These are phyloP conservation scores for Colletotrichum sp. DNA, from an alignment of 2,329 filamentous ascomycete genomes.

Conservation along the genomic window DNA sequence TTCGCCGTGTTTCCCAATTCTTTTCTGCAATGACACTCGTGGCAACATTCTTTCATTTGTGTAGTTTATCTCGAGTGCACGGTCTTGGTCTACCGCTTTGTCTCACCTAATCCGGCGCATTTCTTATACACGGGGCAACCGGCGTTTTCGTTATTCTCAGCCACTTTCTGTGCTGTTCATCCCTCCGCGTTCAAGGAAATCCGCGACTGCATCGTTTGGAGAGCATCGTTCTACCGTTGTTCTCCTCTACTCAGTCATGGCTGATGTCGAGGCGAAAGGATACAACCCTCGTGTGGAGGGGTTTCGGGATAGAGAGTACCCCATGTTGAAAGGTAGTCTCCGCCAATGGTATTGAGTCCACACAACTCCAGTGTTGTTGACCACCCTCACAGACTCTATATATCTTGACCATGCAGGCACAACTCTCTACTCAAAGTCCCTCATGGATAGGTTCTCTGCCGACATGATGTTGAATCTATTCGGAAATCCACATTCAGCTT, in stretches of 20 bases:
- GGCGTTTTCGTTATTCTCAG: background rate
- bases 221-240: background rate
- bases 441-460: conserved; percentile 79
- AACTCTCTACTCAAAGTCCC: conserved; percentile 79
- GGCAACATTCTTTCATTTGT: background rate
- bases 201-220: background rate
- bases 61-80: background rate
- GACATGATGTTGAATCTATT: conserved; percentile 82
- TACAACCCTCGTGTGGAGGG: conserved; percentile 67
- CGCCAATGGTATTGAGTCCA: background rate
- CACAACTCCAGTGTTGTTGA: conserved; percentile 13
- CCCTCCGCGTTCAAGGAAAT: background rate
- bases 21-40: background rate
- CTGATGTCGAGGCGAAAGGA: conserved; percentile 10
- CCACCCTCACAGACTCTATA: conserved; percentile 60
- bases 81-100: background rate
- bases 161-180: background rate
- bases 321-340: conserved; percentile 68
- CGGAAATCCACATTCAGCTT: conserved; percentile 92
- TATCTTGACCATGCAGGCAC: conserved; percentile 97
- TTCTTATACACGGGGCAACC: background rate
- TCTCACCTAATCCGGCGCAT: conserved; percentile 9
- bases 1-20: background rate
- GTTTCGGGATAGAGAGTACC: conserved; percentile 67
- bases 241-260: background rate